Conservation (phyloP, 2,329 filamentous ascomycete species). For the Epichloe gansuensis region DNA sequence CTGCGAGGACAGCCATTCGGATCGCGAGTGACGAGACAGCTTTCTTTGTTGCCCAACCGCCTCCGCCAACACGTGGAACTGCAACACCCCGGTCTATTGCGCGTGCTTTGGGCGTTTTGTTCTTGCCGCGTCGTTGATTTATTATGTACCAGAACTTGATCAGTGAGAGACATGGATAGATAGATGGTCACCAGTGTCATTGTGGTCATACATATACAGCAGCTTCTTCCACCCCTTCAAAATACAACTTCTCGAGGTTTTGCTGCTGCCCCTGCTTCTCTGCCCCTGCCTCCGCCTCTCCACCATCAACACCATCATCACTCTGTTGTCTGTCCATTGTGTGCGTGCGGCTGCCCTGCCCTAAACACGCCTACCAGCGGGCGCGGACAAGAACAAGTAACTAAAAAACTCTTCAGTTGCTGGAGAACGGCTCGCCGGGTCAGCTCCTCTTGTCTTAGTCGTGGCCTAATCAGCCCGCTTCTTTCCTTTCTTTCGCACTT, state of each 20-base stretch:
- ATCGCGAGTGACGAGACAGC: not conserved
- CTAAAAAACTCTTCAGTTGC: not conserved
- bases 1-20: not conserved
- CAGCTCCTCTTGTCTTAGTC: not conserved
- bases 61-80: slow-evolving; percentile 6
- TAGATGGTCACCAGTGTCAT: not conserved
- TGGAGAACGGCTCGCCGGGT: not conserved
- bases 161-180: not conserved
- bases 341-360: not conserved
- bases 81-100: slow-evolving; percentile 1
- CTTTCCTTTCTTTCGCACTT: not conserved
- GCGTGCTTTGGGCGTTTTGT: slow-evolving; percentile 4
- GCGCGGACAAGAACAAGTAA: not conserved
- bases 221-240: not conserved
- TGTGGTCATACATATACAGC: slow-evolving; percentile 2
- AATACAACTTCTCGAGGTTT: not conserved
- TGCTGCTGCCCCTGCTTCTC: not conserved
- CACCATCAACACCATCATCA: not conserved
- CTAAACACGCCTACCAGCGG: not conserved
- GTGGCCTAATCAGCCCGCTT: not conserved
- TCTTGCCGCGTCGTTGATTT: not conserved
- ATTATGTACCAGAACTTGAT: not conserved
- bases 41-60: slow-evolving; percentile 3
- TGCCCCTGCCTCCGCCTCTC: not conserved
- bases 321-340: not conserved